A percentile compares a stretch with the other conserved stretches of the same genome.
Evolutionary conservation across 306 rosid species (phyloP).

Genomic region (Trichosanthes cucumerina): DNA sequence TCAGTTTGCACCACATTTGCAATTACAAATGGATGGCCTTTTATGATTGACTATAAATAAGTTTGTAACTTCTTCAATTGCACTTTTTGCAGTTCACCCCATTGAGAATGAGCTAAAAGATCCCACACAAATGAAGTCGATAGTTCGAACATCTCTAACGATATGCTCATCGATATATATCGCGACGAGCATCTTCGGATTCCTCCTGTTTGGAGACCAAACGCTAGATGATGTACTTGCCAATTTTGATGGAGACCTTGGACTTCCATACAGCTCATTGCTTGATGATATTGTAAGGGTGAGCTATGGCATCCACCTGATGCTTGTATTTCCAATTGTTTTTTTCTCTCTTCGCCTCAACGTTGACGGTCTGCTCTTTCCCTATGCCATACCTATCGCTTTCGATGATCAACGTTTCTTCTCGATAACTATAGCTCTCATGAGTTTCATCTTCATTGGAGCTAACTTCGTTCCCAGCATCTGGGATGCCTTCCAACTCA

Average conservation of each 20-base stretch:
- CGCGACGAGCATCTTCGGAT: constrained; percentile 50
- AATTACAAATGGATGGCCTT: background rate
- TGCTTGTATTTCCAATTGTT: constrained; percentile 68
- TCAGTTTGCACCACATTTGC: background rate
- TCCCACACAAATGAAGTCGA: constrained; percentile 41
- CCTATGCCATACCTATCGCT: constrained; percentile 43
- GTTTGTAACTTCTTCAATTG: background rate
- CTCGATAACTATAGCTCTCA: constrained; percentile 36
- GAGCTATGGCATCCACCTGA: constrained; percentile 69
- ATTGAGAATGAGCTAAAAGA: constrained; percentile 52
- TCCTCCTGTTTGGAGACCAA: constrained; percentile 58
- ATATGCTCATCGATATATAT: constrained; percentile 45
- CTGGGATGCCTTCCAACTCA: constrained; percentile 80
- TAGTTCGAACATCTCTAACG: constrained; percentile 35
- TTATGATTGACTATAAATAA: background rate
- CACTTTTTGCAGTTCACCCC: constrained; percentile 45
- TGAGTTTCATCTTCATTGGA: constrained; percentile 49
- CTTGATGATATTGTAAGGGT: constrained; percentile 58
- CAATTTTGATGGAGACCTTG: constrained; percentile 67
- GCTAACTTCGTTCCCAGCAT: constrained; percentile 66
- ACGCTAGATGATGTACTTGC: constrained; percentile 62
- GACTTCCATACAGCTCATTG: constrained; percentile 48
- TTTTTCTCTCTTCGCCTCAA: constrained; percentile 71
- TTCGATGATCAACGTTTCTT: constrained; percentile 44
- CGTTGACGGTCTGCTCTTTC: constrained; percentile 56